phyloP scores from a whole-genome alignment of 139 green algal species.

The Chlamydomonas incerta region DNA sequence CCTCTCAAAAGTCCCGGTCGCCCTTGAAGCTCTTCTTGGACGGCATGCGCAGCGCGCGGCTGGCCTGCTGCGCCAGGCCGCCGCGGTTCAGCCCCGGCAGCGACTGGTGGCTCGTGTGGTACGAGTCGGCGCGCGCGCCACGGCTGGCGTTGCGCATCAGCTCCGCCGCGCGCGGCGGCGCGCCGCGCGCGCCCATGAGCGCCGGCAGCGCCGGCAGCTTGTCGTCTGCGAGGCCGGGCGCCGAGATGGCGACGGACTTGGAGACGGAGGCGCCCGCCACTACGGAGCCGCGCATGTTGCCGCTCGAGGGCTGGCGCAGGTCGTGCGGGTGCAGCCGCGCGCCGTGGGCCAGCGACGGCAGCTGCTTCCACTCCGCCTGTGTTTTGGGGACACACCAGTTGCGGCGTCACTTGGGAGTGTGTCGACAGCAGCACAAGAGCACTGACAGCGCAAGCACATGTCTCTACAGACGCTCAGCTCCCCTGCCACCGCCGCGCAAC shows the following conservation, averaged over 20 bases:
- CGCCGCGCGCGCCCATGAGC: neutral
- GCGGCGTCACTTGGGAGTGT: too few species aligned
- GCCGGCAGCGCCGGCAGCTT: slow-evolving; percentile 14
- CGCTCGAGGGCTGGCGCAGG: slow-evolving; percentile 22
- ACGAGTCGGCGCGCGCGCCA: neutral
- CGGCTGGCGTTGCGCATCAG: neutral
- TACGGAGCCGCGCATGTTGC: neutral
- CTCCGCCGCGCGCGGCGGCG: slow-evolving; percentile 26
- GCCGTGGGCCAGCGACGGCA: slow-evolving; percentile 33
- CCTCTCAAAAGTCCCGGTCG: slow-evolving; percentile 2
- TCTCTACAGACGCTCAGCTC: too few species aligned
- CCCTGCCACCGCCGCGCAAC: too few species aligned
- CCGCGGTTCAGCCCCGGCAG: neutral
- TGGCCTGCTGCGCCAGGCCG: neutral
- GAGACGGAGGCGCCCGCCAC: too few species aligned
- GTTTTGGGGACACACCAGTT: too few species aligned
- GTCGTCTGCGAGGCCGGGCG: neutral
- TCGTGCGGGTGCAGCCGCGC: slow-evolving; percentile 8
- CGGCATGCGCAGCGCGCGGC: neutral
- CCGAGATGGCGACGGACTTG: too few species aligned
- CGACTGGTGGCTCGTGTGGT: neutral
- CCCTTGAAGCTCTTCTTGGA: slow-evolving; percentile 26
- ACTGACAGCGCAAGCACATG: too few species aligned
- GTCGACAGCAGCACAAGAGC: too few species aligned
- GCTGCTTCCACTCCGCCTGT: slow-evolving; percentile 25